A percentile compares a stretch with the other conserved stretches of the same genome.
Conservation (phyloP, 1,139 yeast species). For the Pneumocystis jirovecii region DNA sequence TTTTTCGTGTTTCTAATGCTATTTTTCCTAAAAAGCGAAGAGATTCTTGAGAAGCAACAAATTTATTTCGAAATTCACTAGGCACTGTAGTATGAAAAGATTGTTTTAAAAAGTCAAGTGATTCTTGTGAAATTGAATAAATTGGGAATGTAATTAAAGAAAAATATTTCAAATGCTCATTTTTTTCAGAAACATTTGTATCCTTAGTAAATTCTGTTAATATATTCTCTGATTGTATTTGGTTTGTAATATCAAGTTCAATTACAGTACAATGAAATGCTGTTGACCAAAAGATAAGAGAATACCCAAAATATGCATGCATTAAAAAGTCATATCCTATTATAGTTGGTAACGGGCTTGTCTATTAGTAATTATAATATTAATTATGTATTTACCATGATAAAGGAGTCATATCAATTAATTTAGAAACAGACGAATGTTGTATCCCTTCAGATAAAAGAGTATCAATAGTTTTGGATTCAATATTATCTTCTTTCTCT, state of each 20-base stretch:
- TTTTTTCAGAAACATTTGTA: neutral
- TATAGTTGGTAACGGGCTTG: neutral
- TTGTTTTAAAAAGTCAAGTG: neutral
- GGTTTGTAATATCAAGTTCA: neutral
- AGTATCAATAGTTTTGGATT: neutral
- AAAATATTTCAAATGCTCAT: neutral
- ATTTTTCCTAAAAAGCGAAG: slow-evolving; percentile 8
- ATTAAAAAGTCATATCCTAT: neutral
- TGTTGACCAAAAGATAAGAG: neutral
- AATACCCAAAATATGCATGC: neutral
- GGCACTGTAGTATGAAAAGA: neutral
- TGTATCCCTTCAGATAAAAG: neutral
- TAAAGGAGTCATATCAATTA: neutral
- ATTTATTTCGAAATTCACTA: neutral
- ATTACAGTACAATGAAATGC: neutral
- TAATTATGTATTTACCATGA: neutral
- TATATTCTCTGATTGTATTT: neutral
- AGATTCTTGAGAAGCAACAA: slow-evolving; percentile 4
- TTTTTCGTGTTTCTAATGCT: slow-evolving; percentile 4
- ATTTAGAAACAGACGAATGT: neutral
- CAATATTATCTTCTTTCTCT: neutral
- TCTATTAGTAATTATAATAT: neutral
- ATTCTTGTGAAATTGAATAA: neutral
- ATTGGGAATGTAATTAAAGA: neutral
- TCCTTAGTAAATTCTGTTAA: neutral